Evolutionary conservation across 1,284 basidiomycete species (phyloP), one percentile per base, ranked within the genome.

Genomic region (Exobasidium cylindrosporum): DNA sequence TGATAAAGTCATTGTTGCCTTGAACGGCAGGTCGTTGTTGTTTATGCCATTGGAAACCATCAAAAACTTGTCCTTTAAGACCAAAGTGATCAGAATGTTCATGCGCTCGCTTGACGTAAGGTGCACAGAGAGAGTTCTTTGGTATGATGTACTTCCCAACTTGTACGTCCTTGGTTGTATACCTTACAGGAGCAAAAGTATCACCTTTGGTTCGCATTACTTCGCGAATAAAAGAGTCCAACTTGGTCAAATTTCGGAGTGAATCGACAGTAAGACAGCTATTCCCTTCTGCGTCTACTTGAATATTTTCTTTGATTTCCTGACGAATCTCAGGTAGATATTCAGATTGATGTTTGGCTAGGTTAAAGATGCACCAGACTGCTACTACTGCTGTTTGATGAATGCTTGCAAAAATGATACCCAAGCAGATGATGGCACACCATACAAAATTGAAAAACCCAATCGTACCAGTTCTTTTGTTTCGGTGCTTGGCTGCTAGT

Each of bases 191-290:
- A 28, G 60, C 60, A 53, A 62, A 62, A 13, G 49, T 40, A 24
- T 47, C 57, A 45, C 60, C 54, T 26, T 62, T 62, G 14, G 57
- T 62, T 14, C 60, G 43, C 57, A 62, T 47, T 4, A 58, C 54
- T 40, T 62, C 60, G 31, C 60, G 56, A 13, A 62, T 62, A 40
- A 62, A 62, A 13, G 60, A 62, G 23, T 62, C 60, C n/a, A 59
- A 32, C 47, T 62, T 62, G 32, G 46, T 40, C 28, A 44, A 43
- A 17, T 46, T 32, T 17, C 60, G 60, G 21, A 62, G 35, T 26
- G 28, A 30, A 11, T 62, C 57, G 28, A 61, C n/a, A 11, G 57
- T n/a, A 5, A 62, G 23, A 10, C 26, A 17, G 13, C 23, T 24
- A 23, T 61, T 62, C 14, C 60, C 60, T 28, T 62, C 60, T 31